These are phyloP conservation scores for Rosa rugosa DNA, from an alignment of 306 rosid species.

Conservation along the genomic window DNA sequence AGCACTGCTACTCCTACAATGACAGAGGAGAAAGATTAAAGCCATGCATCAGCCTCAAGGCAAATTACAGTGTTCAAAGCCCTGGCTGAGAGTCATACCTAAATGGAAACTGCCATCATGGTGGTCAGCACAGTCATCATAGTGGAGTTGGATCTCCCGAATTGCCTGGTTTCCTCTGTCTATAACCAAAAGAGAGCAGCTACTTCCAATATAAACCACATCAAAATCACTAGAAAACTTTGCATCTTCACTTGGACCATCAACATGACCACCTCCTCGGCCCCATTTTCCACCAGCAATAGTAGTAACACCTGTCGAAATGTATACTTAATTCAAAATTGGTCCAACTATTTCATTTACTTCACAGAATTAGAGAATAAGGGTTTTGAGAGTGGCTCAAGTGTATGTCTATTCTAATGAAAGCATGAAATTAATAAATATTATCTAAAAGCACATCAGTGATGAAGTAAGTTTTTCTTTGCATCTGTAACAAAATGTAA, in stretches of 20 bases:
- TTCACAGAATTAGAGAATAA: not conserved
- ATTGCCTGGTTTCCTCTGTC: constrained; percentile 96
- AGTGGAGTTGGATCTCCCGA: constrained; percentile 87
- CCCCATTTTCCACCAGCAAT: constrained; percentile 98
- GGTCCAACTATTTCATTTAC: not conserved
- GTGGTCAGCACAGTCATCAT: constrained; percentile 62
- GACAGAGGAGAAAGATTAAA: constrained; percentile 5
- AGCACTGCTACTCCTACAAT: constrained; percentile 72
- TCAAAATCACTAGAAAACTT: constrained; percentile 91
- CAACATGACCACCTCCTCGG: constrained; percentile 80
- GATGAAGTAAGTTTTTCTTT: not conserved
- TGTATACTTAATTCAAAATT: constrained; percentile 14
- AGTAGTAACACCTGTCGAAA: constrained; percentile 77
- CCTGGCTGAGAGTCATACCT: constrained; percentile 46
- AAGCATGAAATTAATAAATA: constrained; percentile 3
- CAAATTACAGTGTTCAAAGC: constrained; percentile 3
- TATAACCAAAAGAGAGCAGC: constrained; percentile 85
- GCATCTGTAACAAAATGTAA: constrained; percentile 1
- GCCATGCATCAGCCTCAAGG: constrained; percentile 24
- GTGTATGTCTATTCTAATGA: not conserved
- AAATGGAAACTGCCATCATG: constrained; percentile 58
- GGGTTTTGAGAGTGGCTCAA: not conserved
- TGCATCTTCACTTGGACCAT: constrained; percentile 98
- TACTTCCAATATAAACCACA: constrained; percentile 66
- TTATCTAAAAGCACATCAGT: constrained; percentile 6